Percentiles rank a stretch among this genome's conserved stretches.
Evolutionary conservation across 768 basidiomycete genomes (phyloP).

Genomic region (Boletus reticulatus): DNA sequence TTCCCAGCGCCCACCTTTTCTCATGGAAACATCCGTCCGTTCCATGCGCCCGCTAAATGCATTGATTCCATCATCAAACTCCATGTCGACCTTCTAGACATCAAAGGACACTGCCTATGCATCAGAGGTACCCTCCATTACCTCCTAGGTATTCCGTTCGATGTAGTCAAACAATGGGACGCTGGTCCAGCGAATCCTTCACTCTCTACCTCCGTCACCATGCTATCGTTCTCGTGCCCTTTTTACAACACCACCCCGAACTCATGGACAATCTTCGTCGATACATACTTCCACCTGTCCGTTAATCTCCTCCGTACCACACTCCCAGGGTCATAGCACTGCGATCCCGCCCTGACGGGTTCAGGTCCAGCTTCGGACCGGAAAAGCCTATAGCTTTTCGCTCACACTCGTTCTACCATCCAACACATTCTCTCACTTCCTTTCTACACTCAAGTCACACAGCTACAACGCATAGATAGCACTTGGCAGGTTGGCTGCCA

Average conservation of each 20-base stretch:
- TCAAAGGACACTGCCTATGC: neutral
- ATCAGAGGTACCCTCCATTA: neutral
- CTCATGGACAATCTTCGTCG: neutral
- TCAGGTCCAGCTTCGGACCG: too few species aligned
- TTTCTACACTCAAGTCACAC: too few species aligned
- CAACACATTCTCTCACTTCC: too few species aligned
- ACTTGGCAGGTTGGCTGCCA: too few species aligned
- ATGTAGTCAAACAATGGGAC: neutral
- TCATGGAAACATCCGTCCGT: neutral
- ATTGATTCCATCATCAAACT: neutral
- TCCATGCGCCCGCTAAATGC: neutral
- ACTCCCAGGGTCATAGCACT: too few species aligned
- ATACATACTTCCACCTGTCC: neutral
- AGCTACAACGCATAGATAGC: too few species aligned
- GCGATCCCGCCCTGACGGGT: too few species aligned
- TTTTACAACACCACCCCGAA: neutral
- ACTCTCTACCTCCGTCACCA: neutral
- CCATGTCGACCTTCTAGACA: neutral
- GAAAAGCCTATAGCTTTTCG: too few species aligned
- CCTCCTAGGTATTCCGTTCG: neutral
- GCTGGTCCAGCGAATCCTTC: neutral
- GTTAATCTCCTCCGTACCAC: too few species aligned
- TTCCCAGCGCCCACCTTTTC: neutral
- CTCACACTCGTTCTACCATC: too few species aligned
- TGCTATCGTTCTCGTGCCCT: neutral